phyloP scores from a whole-genome alignment of 345 rosid species.

The Syzygium grande region DNA sequence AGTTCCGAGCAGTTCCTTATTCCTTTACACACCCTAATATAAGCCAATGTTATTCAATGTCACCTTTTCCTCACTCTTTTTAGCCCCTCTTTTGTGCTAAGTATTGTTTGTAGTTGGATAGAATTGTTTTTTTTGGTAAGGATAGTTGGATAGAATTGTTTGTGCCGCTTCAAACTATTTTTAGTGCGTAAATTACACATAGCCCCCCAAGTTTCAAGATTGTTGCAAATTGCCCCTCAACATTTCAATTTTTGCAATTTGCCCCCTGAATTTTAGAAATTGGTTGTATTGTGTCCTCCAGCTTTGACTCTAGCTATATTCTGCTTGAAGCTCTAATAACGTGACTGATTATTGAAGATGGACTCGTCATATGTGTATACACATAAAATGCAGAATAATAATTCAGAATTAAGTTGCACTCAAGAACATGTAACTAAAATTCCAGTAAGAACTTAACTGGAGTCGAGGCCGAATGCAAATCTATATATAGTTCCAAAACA shows the following conservation, averaged over 20 bases:
- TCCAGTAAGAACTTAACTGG: not conserved
- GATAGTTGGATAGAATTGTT: not conserved
- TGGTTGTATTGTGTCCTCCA: not conserved
- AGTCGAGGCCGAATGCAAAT: not conserved
- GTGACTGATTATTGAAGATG: not conserved
- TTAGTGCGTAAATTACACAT: not conserved
- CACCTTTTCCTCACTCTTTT: not conserved
- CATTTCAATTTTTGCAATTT: not conserved
- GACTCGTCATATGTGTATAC: not conserved
- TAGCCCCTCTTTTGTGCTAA: not conserved
- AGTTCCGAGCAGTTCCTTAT: too few species aligned
- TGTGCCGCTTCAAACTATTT: too few species aligned
- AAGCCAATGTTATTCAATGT: not conserved
- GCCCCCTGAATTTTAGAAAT: not conserved
- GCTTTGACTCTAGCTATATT: not conserved
- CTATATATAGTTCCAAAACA: not conserved
- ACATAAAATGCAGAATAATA: not conserved
- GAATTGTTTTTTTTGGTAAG: too few species aligned
- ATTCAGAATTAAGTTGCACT: not conserved
- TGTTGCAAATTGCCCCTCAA: not conserved
- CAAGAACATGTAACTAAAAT: not conserved
- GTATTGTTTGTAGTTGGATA: not conserved
- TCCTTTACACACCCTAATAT: too few species aligned
- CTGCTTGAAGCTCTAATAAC: not conserved
- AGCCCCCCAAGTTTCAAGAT: not conserved